A percentile compares a stretch with the other conserved stretches of the same genome.
Evolutionary conservation across 2,329 filamentous ascomycete genomes (phyloP).

Genomic region (Lizonia empirigonia): DNA sequence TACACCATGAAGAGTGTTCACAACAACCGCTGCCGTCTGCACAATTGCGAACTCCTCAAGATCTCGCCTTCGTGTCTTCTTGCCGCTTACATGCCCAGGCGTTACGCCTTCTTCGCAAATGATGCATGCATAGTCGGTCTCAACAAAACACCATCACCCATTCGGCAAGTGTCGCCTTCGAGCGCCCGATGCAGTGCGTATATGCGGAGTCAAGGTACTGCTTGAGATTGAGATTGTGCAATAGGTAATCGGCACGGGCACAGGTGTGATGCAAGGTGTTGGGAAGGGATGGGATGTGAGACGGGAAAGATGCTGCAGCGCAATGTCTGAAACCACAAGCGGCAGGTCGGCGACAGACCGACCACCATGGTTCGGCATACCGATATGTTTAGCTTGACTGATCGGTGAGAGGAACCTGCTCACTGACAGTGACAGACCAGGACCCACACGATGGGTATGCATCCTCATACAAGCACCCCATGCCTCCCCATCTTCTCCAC

Average conservation of each 20-base stretch:
- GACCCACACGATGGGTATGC: background rate
- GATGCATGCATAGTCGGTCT: constrained; percentile 21
- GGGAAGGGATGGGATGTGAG: constrained; percentile 9
- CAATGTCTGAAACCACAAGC: background rate
- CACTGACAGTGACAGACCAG: background rate
- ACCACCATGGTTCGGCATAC: background rate
- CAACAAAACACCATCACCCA: constrained; percentile 25
- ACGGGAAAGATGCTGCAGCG: constrained; percentile 4
- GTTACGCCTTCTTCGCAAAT: constrained; percentile 25
- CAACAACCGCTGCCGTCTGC: background rate
- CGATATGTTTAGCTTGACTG: too few species aligned
- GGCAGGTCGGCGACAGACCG: background rate
- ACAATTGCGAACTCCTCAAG: background rate
- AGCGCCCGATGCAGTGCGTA: constrained; percentile 7
- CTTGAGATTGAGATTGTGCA: background rate
- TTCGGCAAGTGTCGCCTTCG: constrained; percentile 7
- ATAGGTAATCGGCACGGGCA: background rate
- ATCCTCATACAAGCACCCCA: constrained; percentile 2
- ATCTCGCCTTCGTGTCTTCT: background rate
- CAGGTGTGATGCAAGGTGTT: constrained; percentile 1
- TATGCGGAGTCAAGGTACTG: background rate
- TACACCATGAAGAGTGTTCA: background rate
- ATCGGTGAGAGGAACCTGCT: background rate
- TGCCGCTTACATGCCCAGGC: constrained; percentile 23
- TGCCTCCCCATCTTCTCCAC: background rate